Base-by-base conservation (phyloP, 2,329 filamentous ascomycete genomes). In the Aspergillus hiratsukae region DNA sequence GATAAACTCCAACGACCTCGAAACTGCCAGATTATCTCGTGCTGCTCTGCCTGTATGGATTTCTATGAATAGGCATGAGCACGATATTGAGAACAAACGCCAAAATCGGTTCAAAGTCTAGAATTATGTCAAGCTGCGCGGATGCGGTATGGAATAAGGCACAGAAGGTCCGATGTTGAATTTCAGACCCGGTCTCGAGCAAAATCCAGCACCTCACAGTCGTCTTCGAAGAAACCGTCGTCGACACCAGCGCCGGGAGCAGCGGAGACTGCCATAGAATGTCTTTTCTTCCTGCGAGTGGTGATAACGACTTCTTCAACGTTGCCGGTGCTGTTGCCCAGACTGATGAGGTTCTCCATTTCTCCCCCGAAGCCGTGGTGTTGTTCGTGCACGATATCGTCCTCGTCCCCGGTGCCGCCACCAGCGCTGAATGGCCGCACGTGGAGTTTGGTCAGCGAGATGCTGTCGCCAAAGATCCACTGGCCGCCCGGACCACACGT, bases 181-280 rank as follows among this genome's bases (percentile, higher is more conserved):
- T 46, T 14, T 75, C 65, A 79, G 48, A 83, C 81, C 48, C 81
- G 72, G 59, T 83, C 81, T 52, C 78, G 75, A 14, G 91, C 89
- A 81, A 94, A 95, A 75, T 96, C 91, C 60, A 96, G 81, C 56
- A 96, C 89, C 71, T 96, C 91, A 64, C 90, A 94, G 69, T 95
- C 91, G 70, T 96, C 90, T 74, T 96, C 91, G 66, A 96, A 96
- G 73, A 96, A 95, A 53, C 84, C 83, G 56, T 90, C 88, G 48
- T 86, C 86, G 10, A 75, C 71, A 49, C 70, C 72, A 70, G 41
- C 68, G 68, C 56, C 71, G 66, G 52, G 81, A 78, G 41, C 79
- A 77, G 50, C 69, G 35, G 60, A 52, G 48, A 64, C 58, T 0
- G 64, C 61, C 46, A 62, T 63, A 21, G 65, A 59, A 46, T 65